Base-by-base conservation (phyloP, 2,329 filamentous ascomycete genomes). In the Diaporthe australafricana region DNA sequence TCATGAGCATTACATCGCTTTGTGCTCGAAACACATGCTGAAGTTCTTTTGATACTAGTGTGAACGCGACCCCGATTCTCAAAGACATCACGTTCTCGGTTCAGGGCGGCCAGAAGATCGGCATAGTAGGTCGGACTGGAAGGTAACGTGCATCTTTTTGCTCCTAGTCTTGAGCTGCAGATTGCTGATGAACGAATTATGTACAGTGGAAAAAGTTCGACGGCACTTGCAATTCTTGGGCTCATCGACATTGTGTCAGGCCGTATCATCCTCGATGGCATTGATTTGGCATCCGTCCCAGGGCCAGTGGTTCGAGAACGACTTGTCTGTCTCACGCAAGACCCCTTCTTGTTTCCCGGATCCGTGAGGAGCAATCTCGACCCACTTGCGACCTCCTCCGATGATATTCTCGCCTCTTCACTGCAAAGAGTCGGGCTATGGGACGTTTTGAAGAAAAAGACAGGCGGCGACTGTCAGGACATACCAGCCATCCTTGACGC, bases 191-290 rank as follows among this genome's bases (percentile, higher is more conserved):
- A 25, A n/a, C 5, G 2, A 16, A 12, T 17, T 22, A 32, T 16
- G 17, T n/a, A 16, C 45, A 87, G 86, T 3, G 87, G 88, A 5
- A 89, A 89, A 73, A 87, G 84, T 9, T 86, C 84, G 1, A 78
- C 86, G 8, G 77, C 84, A 1, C 77, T 83, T 12, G 79, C 83
- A 2, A 77, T 88, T 5, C 83, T 88, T 72, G 82, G 86, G 35
- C 83, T 88, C 77, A 76, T 87, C 30, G 83, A 87, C 30, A 75
- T 83, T 7, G 80, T 81, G 3, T 67, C 77, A 2, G 87, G 87
- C 16, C 78, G 73, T 14, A 85, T 89, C 40, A 76, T 72, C 0
- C 79, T 89, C 22, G 87, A 89, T 70, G 81, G 78, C 2, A 45
- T 87, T 1, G 83, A 87, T 62, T 73, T 79, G 0, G 72, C 77